Conservation (phyloP, 1,284 basidiomycete genomes). For the Puccinia hordei region DNA sequence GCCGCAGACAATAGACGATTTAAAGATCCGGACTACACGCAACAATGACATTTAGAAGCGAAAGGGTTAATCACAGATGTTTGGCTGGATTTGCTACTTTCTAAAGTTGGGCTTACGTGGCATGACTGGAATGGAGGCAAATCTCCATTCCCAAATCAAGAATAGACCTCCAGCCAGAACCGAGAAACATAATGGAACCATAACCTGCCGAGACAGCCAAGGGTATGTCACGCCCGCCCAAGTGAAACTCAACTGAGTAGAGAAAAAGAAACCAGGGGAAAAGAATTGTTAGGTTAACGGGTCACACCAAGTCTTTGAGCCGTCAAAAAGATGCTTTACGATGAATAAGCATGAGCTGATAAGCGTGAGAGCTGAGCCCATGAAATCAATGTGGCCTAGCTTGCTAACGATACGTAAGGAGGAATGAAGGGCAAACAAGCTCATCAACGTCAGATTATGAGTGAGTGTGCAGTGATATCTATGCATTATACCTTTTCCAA, state of each 20-base stretch:
- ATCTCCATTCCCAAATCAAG: constrained; percentile 53
- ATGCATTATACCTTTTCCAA: not conserved
- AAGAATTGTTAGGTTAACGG: not conserved
- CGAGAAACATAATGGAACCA: constrained; percentile 54
- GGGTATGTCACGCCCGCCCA: constrained; percentile 24
- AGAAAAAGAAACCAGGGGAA: too few species aligned
- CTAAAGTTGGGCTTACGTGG: constrained; percentile 54
- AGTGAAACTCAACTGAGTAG: not conserved
- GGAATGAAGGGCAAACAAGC: not conserved
- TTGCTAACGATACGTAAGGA: not conserved
- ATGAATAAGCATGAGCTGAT: constrained; percentile 7
- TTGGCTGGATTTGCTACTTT: too few species aligned
- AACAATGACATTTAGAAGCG: too few species aligned
- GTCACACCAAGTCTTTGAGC: not conserved
- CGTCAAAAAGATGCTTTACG: not conserved
- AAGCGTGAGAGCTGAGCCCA: not conserved
- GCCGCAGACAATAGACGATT: not conserved
- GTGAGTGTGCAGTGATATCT: not conserved
- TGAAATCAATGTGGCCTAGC: not conserved
- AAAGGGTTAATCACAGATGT: too few species aligned
- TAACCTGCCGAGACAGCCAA: constrained; percentile 54
- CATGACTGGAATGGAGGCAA: constrained; percentile 53
- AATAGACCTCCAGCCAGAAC: constrained; percentile 52
- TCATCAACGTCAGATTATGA: not conserved
- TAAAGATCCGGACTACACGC: not conserved